Percentiles rank a stretch among this genome's conserved stretches.
phyloP scores from a whole-genome alignment of 306 rosid genomes.

The Potentilla sterilis region DNA sequence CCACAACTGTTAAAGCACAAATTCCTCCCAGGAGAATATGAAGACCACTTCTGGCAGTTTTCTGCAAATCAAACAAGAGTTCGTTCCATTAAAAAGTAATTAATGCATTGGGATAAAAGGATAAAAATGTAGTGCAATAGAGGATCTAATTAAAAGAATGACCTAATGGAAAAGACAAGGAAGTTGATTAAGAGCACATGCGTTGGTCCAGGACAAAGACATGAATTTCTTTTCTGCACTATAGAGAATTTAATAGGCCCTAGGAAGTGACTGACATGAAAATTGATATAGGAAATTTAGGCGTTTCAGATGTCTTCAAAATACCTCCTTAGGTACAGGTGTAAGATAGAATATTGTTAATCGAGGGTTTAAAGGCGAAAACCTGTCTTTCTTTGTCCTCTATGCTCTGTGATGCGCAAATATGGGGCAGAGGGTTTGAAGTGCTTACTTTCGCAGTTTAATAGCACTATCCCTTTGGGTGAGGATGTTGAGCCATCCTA shows the following conservation, averaged over 20 bases:
- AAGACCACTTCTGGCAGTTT: constrained; percentile 91
- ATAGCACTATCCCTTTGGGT: not conserved
- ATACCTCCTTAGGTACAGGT: not conserved
- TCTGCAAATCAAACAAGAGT: constrained; percentile 50
- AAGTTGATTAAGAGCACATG: not conserved
- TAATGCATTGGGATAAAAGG: constrained; percentile 8
- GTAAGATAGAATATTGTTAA: not conserved
- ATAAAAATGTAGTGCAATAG: not conserved
- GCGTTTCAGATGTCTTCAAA: not conserved
- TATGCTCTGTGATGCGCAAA: not conserved
- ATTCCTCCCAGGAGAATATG: constrained; percentile 93
- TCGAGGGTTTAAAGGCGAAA: not conserved
- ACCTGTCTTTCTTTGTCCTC: not conserved
- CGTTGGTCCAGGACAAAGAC: not conserved
- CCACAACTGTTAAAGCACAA: constrained; percentile 91
- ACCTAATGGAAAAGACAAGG: not conserved
- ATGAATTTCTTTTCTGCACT: not conserved
- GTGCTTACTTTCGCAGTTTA: not conserved
- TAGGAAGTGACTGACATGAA: not conserved
- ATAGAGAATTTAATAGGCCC: not conserved
- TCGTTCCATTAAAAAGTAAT: constrained; percentile 17
- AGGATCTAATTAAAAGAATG: not conserved
- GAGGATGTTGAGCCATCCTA: not conserved
- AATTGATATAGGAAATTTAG: not conserved
- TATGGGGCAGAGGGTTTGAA: not conserved